Evolutionary conservation across 495 filamentous ascomycete species (phyloP).

Genomic region (Trichoderma virens): DNA sequence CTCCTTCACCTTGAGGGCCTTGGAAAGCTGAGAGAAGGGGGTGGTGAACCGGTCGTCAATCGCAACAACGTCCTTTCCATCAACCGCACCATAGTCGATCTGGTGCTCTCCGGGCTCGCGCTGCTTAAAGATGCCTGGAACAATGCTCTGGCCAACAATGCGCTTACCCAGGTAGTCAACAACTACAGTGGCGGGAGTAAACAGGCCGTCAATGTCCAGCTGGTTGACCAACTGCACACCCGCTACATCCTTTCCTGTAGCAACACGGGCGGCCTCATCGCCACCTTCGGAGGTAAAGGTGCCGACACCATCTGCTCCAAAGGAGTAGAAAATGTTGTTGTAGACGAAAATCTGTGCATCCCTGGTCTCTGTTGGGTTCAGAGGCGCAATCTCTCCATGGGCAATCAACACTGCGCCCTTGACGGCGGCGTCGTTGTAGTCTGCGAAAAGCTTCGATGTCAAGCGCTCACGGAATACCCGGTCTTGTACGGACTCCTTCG

Average conservation of each 20-base stretch:
- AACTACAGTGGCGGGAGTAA: constrained; percentile 91
- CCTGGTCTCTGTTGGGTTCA: constrained; percentile 87
- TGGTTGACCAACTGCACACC: constrained; percentile 94
- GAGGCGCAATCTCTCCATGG: constrained; percentile 84
- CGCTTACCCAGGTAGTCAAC: constrained; percentile 97
- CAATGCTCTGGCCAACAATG: constrained; percentile 95
- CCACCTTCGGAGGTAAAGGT: constrained; percentile 96
- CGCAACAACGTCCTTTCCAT: constrained; percentile 92
- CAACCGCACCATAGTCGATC: constrained; percentile 97
- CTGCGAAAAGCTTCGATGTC: constrained; percentile 90
- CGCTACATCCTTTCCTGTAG: constrained; percentile 91
- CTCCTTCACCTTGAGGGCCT: constrained; percentile 79
- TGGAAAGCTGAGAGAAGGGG: constrained; percentile 83
- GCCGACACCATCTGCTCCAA: constrained; percentile 93
- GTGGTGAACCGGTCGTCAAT: constrained; percentile 76
- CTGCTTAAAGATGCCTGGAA: constrained; percentile 98
- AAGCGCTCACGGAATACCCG: constrained; percentile 92
- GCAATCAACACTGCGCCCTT: constrained; percentile 91
- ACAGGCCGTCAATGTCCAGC: constrained; percentile 87
- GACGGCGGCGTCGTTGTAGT: constrained; percentile 93
- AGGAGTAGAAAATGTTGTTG: constrained; percentile 99
- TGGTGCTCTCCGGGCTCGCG: constrained; percentile 94
- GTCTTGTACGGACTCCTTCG: constrained; percentile 87
- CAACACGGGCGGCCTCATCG: constrained; percentile 92
- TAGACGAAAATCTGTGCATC: constrained; percentile 99